These are phyloP conservation scores for Trichoderma gamsii DNA, from an alignment of 495 filamentous ascomycete genomes.

Conservation along the genomic window DNA sequence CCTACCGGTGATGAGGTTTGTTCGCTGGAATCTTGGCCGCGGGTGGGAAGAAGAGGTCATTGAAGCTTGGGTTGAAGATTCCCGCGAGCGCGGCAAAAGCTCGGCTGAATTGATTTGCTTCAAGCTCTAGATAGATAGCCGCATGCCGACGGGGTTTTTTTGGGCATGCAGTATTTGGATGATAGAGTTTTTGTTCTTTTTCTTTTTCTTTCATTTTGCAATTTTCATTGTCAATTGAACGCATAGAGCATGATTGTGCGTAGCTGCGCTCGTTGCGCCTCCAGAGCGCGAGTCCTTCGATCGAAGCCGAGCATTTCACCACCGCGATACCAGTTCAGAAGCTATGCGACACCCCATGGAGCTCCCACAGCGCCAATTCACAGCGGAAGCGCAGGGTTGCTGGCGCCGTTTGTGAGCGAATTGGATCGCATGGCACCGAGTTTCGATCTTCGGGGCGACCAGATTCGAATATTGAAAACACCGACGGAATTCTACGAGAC, in stretches of 20 bases:
- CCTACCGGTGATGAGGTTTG: neutral
- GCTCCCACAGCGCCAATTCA: conserved; percentile 24
- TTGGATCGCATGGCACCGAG: conserved; percentile 83
- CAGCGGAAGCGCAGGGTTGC: conserved; percentile 35
- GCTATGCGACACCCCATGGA: conserved; percentile 37
- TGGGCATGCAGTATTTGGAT: neutral
- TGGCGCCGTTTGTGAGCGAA: conserved; percentile 68
- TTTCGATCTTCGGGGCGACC: conserved; percentile 76
- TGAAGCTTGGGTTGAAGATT: conserved; percentile 14
- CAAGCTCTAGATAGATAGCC: neutral
- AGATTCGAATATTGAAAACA: conserved; percentile 70
- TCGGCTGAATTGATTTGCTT: conserved; percentile 1
- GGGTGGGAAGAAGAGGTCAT: neutral
- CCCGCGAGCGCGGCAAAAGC: conserved; percentile 9
- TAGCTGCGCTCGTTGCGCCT: conserved; percentile 29
- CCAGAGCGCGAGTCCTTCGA: conserved; percentile 24
- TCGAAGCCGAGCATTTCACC: conserved; percentile 25
- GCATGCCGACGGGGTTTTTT: neutral
- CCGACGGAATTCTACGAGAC: conserved; percentile 82
- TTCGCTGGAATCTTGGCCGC: neutral
- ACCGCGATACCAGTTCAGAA: conserved; percentile 31
- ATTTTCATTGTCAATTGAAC: conserved; percentile 16
- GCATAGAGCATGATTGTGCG: conserved; percentile 28
- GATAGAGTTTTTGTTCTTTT: neutral
- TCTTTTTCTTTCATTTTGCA: neutral